phyloP scores from a whole-genome alignment of 169 alveolate species.

The Eimeria maxima region DNA sequence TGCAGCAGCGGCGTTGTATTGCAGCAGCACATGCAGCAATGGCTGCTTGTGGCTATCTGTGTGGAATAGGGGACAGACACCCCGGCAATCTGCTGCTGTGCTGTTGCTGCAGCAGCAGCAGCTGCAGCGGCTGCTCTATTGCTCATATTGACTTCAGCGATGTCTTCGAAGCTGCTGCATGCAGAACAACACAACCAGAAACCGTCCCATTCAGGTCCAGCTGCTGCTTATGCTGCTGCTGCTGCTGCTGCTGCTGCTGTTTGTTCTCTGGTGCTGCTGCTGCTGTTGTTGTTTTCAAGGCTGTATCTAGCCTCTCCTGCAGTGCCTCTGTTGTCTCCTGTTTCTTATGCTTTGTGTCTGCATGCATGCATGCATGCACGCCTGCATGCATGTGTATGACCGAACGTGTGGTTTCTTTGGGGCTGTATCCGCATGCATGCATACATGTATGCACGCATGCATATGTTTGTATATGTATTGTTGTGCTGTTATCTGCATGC shows the following conservation, averaged over 20 bases:
- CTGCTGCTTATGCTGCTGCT: neutral
- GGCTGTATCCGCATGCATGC: neutral
- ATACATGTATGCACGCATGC: no score
- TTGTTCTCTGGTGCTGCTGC: neutral
- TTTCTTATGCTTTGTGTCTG: neutral
- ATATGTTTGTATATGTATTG: no score
- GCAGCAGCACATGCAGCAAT: slow-evolving; percentile 93
- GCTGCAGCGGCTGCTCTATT: slow-evolving; percentile 82
- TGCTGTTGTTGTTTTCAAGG: neutral
- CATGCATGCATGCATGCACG: neutral
- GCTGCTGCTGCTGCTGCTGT: slow-evolving; percentile 6
- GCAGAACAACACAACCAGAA: slow-evolving; percentile 95
- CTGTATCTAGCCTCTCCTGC: neutral
- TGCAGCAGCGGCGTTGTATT: slow-evolving; percentile 92
- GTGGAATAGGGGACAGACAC: slow-evolving; percentile 96
- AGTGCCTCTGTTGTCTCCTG: neutral
- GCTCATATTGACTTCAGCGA: slow-evolving; percentile 97
- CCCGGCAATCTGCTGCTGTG: slow-evolving; percentile 84
- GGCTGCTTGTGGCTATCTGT: slow-evolving; percentile 95
- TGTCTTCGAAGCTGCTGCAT: slow-evolving; percentile 96
- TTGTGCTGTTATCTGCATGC: no score
- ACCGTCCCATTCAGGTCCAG: slow-evolving; percentile 92
- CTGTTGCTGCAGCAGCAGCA: neutral
- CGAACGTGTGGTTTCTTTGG: neutral
- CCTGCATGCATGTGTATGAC: neutral